Evolutionary conservation across 768 basidiomycete species (phyloP).

Genomic region (Auriscalpium microsporum): DNA sequence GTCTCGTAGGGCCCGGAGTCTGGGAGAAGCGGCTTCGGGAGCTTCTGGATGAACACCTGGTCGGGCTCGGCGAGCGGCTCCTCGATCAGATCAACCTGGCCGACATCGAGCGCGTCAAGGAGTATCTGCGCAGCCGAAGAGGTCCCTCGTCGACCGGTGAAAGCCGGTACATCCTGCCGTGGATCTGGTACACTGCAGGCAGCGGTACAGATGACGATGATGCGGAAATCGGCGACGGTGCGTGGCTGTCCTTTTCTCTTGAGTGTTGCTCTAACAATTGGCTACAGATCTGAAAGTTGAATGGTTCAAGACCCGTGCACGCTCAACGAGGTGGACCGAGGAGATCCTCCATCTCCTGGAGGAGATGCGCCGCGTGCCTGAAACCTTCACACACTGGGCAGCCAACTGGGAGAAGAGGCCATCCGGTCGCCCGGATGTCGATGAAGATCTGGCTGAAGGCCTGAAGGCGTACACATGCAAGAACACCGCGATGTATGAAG

Average conservation of each 20-base stretch:
- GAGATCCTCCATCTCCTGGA: not conserved
- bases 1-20: not conserved
- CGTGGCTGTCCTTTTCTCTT: not conserved
- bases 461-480: not conserved
- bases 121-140: no score
- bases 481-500: not conserved
- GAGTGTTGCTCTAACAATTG: not conserved
- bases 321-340: not conserved
- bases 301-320: not conserved
- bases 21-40: not conserved
- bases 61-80: not conserved
- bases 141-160: not conserved
- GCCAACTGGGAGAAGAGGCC: not conserved
- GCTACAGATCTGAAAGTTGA: not conserved
- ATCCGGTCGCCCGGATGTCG: not conserved
- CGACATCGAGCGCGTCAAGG: no score
- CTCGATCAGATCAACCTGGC: not conserved
- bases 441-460: not conserved
- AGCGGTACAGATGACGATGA: not conserved
- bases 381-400: not conserved
- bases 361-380: not conserved
- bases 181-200: not conserved
- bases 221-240: not conserved
- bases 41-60: not conserved
- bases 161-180: not conserved